Conservation (phyloP, 1,284 basidiomycete genomes). For the Ceratobasidium papillatum region DNA sequence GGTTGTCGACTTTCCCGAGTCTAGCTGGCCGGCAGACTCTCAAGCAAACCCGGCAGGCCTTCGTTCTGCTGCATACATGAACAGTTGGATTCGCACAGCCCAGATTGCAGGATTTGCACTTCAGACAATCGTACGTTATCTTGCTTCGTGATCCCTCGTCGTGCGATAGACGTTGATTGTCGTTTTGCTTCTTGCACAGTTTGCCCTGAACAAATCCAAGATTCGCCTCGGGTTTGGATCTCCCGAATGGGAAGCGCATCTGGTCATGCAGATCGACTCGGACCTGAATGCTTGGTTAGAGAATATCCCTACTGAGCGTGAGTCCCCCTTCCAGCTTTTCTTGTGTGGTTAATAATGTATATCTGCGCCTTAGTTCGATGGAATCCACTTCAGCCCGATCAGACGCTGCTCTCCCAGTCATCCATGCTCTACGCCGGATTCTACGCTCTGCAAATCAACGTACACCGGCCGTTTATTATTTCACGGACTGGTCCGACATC, state of each 20-base stretch:
- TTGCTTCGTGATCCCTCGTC: not conserved
- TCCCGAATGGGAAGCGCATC: slow-evolving; percentile 30
- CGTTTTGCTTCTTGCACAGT: not conserved
- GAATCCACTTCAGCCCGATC: slow-evolving; percentile 21
- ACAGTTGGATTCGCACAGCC: not conserved
- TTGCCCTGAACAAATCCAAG: slow-evolving; percentile 38
- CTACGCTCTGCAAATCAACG: slow-evolving; percentile 21
- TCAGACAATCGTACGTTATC: slow-evolving; percentile 31
- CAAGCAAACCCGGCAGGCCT: slow-evolving; percentile 5
- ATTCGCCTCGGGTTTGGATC: slow-evolving; percentile 29
- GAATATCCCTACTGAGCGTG: slow-evolving; percentile 26
- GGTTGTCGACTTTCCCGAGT: slow-evolving; percentile 32
- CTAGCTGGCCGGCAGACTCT: slow-evolving; percentile 31
- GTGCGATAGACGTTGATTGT: slow-evolving; percentile 6
- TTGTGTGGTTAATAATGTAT: not conserved
- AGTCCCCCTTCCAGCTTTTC: not conserved
- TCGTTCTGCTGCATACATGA: slow-evolving; percentile 17
- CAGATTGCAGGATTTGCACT: slow-evolving; percentile 36
- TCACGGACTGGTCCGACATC: slow-evolving; percentile 19
- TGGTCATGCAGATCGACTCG: slow-evolving; percentile 31
- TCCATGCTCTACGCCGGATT: slow-evolving; percentile 30
- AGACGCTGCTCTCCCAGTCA: slow-evolving; percentile 23
- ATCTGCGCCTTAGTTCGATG: slow-evolving; percentile 20
- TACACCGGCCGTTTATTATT: slow-evolving; percentile 39
- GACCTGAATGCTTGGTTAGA: slow-evolving; percentile 34